A percentile compares a stretch with the other conserved stretches of the same genome.
phyloP scores from a whole-genome alignment of 2,329 filamentous ascomycete genomes.

The Triangularia setosa region DNA sequence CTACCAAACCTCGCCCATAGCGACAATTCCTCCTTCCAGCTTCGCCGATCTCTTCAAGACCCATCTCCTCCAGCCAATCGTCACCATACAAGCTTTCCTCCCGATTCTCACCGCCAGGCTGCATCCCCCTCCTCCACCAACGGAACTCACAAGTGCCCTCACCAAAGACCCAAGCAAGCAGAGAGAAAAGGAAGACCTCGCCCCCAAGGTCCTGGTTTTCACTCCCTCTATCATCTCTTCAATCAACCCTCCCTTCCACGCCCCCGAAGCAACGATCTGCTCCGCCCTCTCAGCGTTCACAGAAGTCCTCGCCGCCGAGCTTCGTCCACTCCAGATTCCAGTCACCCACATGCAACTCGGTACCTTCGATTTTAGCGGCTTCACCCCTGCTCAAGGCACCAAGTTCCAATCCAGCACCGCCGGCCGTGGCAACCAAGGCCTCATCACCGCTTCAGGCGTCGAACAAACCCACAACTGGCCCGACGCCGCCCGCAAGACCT shows the following conservation, averaged over 20 bases:
- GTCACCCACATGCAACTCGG: slow-evolving; percentile 88
- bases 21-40: slow-evolving; percentile 75
- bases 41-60: slow-evolving; percentile 92
- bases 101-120: slow-evolving; percentile 66
- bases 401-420: slow-evolving; percentile 27
- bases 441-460: slow-evolving; percentile 44
- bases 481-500: slow-evolving; percentile 55
- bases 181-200: slow-evolving; percentile 40
- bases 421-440: slow-evolving; percentile 20
- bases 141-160: slow-evolving; percentile 33
- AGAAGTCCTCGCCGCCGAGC: slow-evolving; percentile 73
- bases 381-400: slow-evolving; percentile 45
- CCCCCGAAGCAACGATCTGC: slow-evolving; percentile 80
- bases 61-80: slow-evolving; percentile 82
- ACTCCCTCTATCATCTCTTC: slow-evolving; percentile 78
- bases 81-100: slow-evolving; percentile 86
- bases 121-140: slow-evolving; percentile 29
- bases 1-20: slow-evolving; percentile 79
- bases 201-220: slow-evolving; percentile 69
- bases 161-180: slow-evolving; percentile 26
- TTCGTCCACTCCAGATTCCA: slow-evolving; percentile 69
- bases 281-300: slow-evolving; percentile 85
- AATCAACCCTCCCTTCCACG: slow-evolving; percentile 74
- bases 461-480: slow-evolving; percentile 62
- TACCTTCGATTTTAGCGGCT: slow-evolving; percentile 77